Percentiles rank a stretch among this genome's conserved stretches.
These are phyloP conservation scores for Pichia sp. DNA, from an alignment of 1,139 yeast genomes.

Conservation along the genomic window DNA sequence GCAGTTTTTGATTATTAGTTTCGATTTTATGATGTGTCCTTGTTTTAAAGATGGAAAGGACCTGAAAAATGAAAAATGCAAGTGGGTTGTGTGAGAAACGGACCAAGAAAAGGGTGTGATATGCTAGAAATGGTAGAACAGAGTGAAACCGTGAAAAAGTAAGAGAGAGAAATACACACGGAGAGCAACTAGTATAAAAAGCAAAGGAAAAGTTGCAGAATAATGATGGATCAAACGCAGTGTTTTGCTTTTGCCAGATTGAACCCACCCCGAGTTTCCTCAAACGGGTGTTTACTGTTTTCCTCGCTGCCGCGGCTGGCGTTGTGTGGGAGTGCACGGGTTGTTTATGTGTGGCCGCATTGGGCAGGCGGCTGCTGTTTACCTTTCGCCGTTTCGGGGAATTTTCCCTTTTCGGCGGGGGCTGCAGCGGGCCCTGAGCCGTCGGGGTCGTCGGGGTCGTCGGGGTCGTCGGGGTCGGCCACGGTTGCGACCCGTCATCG, in stretches of 20 bases:
- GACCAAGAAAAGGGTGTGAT: not conserved
- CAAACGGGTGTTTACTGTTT: constrained; percentile 10
- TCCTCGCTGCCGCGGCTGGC: not conserved
- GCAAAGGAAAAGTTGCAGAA: not conserved
- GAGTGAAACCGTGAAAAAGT: not conserved
- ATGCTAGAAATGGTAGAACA: not conserved
- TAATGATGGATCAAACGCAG: constrained; percentile 1
- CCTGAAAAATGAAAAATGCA: not conserved
- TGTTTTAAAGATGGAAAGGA: too few species aligned
- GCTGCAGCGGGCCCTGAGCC: too few species aligned
- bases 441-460: too few species aligned
- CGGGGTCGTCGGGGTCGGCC: too few species aligned
- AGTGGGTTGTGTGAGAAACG: not conserved
- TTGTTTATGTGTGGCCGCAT: not conserved
- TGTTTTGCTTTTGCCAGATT: constrained; percentile 14
- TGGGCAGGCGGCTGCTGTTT: constrained; percentile 2
- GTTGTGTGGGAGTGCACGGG: not conserved
- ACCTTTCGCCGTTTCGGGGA: constrained; percentile 5
- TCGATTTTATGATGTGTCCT: too few species aligned
- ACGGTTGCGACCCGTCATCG: too few species aligned
- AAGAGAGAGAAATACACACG: not conserved
- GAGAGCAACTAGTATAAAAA: not conserved
- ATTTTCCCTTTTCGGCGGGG: constrained; percentile 1
- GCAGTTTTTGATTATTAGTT: too few species aligned
- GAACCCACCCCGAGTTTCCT: constrained; percentile 4